Base-by-base conservation (phyloP, 805 yeast genomes). In the Nakazawaea siamensis region DNA sequence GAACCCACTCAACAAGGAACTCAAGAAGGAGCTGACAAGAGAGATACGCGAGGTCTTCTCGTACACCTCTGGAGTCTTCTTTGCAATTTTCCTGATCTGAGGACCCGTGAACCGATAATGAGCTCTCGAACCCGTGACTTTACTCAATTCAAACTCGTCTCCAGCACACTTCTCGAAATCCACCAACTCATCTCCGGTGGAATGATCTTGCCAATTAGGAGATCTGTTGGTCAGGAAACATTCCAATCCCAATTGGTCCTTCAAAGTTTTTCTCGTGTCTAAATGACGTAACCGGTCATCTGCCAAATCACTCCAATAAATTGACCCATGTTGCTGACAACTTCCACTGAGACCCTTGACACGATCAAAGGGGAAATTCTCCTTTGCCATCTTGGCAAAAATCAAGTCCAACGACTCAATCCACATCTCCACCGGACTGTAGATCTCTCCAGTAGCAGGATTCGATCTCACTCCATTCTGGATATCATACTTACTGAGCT, bases 181-280 rank as follows among this genome's bases (percentile, higher is more conserved):
- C 19, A 60, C 50, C 37, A 83, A 65, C 52, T 87, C 94, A 15
- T 64, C 57, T 4, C 73, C 80, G 0, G 97, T 87, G 17, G 92
- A 80, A 51, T 85, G 94, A 50, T 87, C 96, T 56, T 87, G 97
- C 97, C 97, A 87, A 51, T 88, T 87, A 7, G 96, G 95, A 4
- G 94, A 79, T 27, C 65, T 65, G 5, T 67, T 62, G 45, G 76
- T 66, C 2, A 90, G 63, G 44, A 84, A 79, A 1, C 81, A 80
- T 1, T 45, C 45, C 2, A 65, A 65, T 15, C 48, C 45, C 25
- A 82, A 47, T 42, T 70, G 82, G 2, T 60, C 66, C 24, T 62
- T 51, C 33, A 83, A 58, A 2, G 62, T 40, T 10, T 48, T 33
- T 12, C 10, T 15, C 0, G 49, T 18, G 1, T 62, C 44, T 37